Conservation (phyloP, 176 grass and related monocot species). For the sorghum (Sorghum bicolor) region Sorghum_bicolor_NCBIv3 NC_012872.2:5138001-5138500, state of each 20-base stretch:
- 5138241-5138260: neutral
- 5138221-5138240: neutral
- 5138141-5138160: neutral
- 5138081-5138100: neutral
- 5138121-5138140: neutral
- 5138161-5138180: neutral
- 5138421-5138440: constrained; percentile 29
- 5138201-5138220: neutral
- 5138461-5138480: neutral
- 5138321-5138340: neutral
- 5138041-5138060: neutral
- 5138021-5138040: neutral
- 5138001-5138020: neutral
- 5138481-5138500: neutral
- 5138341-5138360: constrained; percentile 29
- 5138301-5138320: neutral
- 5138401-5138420: constrained; percentile 49
- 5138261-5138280: neutral
- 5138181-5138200: neutral
- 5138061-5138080: neutral
- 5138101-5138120: neutral
- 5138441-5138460: constrained; percentile 32
- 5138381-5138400: neutral
- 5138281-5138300: neutral
- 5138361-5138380: neutral